Evolutionary conservation across 1,284 basidiomycete genomes (phyloP).

Genomic region (Puccinia hordei): DNA sequence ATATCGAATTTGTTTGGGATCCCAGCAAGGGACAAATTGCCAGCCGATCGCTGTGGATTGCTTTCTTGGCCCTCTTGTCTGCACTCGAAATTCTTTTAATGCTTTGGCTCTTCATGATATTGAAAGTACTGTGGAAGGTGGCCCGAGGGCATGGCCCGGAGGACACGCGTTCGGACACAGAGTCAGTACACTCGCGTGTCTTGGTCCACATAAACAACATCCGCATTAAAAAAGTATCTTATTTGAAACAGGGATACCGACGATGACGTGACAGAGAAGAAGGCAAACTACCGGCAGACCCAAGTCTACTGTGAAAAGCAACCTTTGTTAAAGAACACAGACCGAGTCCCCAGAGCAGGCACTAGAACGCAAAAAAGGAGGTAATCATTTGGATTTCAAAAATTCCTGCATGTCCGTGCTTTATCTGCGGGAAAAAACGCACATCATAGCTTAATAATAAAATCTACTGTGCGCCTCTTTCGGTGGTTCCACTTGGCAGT

Average conservation of each 20-base stretch:
- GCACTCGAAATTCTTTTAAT: constrained; percentile 34
- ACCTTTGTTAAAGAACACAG: not conserved
- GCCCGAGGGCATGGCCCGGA: constrained; percentile 22
- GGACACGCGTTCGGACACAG: constrained; percentile 38
- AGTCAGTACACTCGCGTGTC: constrained; percentile 11
- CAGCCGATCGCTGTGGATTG: not conserved
- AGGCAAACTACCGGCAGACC: not conserved
- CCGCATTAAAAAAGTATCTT: not conserved
- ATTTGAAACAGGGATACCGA: not conserved
- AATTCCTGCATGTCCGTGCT: not conserved
- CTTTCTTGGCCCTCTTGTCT: constrained; percentile 19
- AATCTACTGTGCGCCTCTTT: too few species aligned
- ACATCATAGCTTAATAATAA: too few species aligned
- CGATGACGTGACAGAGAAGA: not conserved
- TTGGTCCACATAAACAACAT: not conserved
- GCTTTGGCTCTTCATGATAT: constrained; percentile 40
- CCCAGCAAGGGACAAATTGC: constrained; percentile 16
- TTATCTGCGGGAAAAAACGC: too few species aligned
- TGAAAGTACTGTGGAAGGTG: constrained; percentile 37
- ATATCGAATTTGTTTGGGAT: constrained; percentile 34
- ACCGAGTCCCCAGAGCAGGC: not conserved
- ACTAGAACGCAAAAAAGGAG: not conserved
- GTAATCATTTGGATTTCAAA: not conserved
- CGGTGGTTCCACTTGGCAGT: too few species aligned
- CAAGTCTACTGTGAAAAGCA: not conserved